Evolutionary conservation across 257 asterid species (phyloP).

Genomic region (Przewalskia tangutica): DNA sequence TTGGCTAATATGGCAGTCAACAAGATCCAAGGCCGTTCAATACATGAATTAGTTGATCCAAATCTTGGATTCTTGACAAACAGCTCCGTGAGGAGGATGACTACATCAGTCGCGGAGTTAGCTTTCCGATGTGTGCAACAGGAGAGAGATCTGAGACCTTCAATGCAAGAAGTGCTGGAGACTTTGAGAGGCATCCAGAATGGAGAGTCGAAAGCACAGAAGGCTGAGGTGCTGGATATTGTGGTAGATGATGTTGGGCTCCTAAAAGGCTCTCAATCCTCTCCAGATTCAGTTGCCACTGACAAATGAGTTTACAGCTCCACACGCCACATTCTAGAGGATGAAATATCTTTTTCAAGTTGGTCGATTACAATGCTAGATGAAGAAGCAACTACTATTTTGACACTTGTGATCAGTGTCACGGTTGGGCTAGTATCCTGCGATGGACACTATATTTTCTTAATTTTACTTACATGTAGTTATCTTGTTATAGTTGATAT

Average conservation of each 20-base stretch:
- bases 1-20: slow-evolving; percentile 78
- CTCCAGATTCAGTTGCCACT: slow-evolving; percentile 35
- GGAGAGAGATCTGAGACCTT: slow-evolving; percentile 69
- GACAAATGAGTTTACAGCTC: slow-evolving; percentile 30
- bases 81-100: slow-evolving; percentile 43
- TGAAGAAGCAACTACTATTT: neutral
- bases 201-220: slow-evolving; percentile 37
- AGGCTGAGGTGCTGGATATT: slow-evolving; percentile 50
- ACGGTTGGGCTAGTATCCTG: slow-evolving; percentile 5
- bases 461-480: neutral
- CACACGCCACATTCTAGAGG: slow-evolving; percentile 38
- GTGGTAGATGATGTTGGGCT: slow-evolving; percentile 35
- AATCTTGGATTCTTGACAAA: slow-evolving; percentile 48
- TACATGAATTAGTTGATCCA: slow-evolving; percentile 63
- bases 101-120: slow-evolving; percentile 50
- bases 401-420: neutral
- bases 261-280: slow-evolving; percentile 30
- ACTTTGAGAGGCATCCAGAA: slow-evolving; percentile 40
- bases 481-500: neutral
- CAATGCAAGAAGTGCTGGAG: slow-evolving; percentile 67
- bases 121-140: slow-evolving; percentile 86
- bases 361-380: neutral
- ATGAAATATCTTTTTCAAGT: slow-evolving; percentile 12
- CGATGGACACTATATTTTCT: neutral
- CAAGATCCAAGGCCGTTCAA: slow-evolving; percentile 47